phyloP scores from a whole-genome alignment of 176 grass and related monocot species.

The Oryza meyeriana region DNA sequence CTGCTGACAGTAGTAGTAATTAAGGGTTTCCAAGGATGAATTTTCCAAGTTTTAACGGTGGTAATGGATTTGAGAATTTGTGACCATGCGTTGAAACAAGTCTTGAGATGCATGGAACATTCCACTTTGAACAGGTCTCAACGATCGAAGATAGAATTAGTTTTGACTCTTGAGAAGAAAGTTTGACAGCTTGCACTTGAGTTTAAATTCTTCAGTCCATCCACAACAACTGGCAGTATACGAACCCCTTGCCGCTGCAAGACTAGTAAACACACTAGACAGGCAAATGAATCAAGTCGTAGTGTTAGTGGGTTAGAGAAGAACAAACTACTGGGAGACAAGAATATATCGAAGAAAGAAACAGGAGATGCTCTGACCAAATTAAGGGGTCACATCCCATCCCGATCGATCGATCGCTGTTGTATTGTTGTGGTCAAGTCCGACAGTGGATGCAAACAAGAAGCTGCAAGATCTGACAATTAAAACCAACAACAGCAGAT shows the following conservation, averaged over 20 bases:
- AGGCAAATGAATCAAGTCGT: neutral
- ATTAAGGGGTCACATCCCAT: neutral
- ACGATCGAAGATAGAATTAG: neutral
- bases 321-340: neutral
- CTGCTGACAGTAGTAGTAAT: neutral
- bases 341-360: neutral
- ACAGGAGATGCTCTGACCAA: constrained; percentile 29
- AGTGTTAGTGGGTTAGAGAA: constrained; percentile 35
- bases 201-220: neutral
- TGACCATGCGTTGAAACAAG: neutral
- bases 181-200: neutral
- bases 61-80: neutral
- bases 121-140: neutral
- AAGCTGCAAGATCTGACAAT: neutral
- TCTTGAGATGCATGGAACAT: neutral
- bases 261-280: neutral
- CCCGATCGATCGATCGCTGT: neutral
- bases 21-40: neutral
- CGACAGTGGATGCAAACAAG: constrained; percentile 27
- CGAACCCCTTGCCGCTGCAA: neutral
- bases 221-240: neutral
- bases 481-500: neutral
- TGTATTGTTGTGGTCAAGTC: constrained; percentile 29
- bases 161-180: constrained; percentile 25
- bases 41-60: neutral